Evolutionary conservation across 176 grass and related monocot species (phyloP), one percentile per base, ranked within the genome.

Genomic region (Aegilops longissima): DNA sequence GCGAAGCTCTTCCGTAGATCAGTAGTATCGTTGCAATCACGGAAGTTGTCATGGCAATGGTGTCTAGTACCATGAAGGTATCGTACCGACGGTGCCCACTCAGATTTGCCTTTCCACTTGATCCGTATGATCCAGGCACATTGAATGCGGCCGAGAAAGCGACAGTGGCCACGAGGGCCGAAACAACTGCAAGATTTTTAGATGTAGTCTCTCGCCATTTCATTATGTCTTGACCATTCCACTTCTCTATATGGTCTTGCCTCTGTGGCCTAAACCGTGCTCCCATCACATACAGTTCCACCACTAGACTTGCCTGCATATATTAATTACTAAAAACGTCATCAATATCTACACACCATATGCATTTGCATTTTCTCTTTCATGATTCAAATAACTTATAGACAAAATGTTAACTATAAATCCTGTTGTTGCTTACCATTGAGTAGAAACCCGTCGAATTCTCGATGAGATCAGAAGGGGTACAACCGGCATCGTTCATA

Each of bases 61-160:
- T 83, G 54, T 92, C 90, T 4, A 88, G 30, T 27, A 74, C 35
- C 3, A 88, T 29, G 45, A 88, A 91, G 17, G 78, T 40, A 12
- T 70, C 47, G 24, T 88, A 91, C 63, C 65, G 34, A 4, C 18
- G 33, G 36, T 49, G 77, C n/a, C 81, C 25, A 6, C 25, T 79
- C 13, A 89, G 77, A 17, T 61, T 83, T 24, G 87, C 78, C n/a
- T 78, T 76, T 4, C 90, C 87, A 6, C 83, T 44, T 0, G 34
- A 3, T 58, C 84, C 82, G 18, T 89, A 92, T 16, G 86, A 85
- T 38, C 90, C 86, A 4, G 87, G 90, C 23, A 92, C 83, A 16
- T 89, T 92, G 82, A 92, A 89, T 61, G 90, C 79, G 10, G 90
- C 87, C 4, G 82, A 92, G 62, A 92, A 92, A 24, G 86, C 90